Evolutionary conservation across 2,329 filamentous ascomycete species (phyloP), one percentile per base, ranked within the genome.

Genomic region (Talaromyces islandicus): DNA sequence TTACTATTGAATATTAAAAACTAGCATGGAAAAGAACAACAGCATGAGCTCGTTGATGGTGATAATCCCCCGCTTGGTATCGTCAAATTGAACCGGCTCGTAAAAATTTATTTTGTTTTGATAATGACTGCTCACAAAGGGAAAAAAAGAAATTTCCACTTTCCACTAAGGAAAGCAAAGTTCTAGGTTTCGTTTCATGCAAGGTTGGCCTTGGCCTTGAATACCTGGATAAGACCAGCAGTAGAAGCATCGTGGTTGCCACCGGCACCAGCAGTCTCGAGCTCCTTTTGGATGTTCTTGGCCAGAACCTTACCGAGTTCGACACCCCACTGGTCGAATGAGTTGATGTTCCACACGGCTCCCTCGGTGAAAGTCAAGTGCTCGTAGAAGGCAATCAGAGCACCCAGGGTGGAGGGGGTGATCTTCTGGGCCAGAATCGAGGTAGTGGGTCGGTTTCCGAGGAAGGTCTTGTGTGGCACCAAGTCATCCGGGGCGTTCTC

Each of bases 271-370:
- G 88, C 83, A 66, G 76, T 78, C 72, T 97, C 92, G 61, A 99
- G 84, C 83, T 99, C 94, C 71, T 78, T 75, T 69, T 91, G 88
- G 65, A 92, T 92, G 81, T 91, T 92, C 87, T 93, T 97, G 63
- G 94, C 94, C 66, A 99, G 81, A 46, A 89, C 87, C 88, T 99
- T 99, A 76, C 94, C 94, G 64, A 99, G 82, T 83, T 99, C 94
- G 51, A 99, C 94, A 79, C 94, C 94, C 94, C 94, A 99, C 83
- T 99, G 94, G 80, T 99, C 94, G 74, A 97, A 99, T 72, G 88
- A 92, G 86, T 99, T 99, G 83, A 99, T 96, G 81, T 97, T 96
- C 94, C 94, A 99, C 74, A 99, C 83, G 57, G 92, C 93, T 70
- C 94, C 94, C 81, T 99, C 94, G 41, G 91, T 95, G 78, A 99